Evolutionary conservation across 2,329 filamentous ascomycete genomes (phyloP).

Genomic region (Arachnomyces sp.): DNA sequence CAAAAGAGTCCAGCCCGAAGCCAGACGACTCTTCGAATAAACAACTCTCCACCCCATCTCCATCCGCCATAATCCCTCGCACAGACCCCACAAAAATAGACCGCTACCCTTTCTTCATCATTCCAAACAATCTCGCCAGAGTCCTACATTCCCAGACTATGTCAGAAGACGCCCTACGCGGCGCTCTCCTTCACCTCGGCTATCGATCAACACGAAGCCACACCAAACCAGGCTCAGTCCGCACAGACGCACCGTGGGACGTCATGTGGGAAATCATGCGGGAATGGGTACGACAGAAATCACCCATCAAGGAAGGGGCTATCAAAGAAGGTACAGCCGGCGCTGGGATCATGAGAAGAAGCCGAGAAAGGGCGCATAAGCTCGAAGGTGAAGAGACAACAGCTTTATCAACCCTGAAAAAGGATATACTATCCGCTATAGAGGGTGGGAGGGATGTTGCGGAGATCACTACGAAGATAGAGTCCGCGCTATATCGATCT

Average conservation of each 20-base stretch:
- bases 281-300: conserved; percentile 78
- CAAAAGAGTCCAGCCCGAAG: conserved; percentile 9
- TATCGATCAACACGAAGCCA: conserved; percentile 82
- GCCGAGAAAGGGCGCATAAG: conserved; percentile 24
- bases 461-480: conserved; percentile 36
- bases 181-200: conserved; percentile 71
- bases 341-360: conserved; percentile 56
- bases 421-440: conserved; percentile 28
- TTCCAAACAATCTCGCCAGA: conserved; percentile 65
- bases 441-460: conserved; percentile 27
- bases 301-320: conserved; percentile 65
- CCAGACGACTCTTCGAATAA: conserved; percentile 3
- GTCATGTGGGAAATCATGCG: conserved; percentile 89
- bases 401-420: conserved; percentile 25
- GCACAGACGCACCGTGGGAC: conserved; percentile 86
- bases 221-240: conserved; percentile 80
- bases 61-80: conserved; percentile 35
- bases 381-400: conserved; percentile 26
- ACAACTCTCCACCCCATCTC: conserved; percentile 13
- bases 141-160: conserved; percentile 73
- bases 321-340: conserved; percentile 65
- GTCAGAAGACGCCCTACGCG: conserved; percentile 68
- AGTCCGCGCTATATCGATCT: conserved; percentile 37
- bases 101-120: conserved; percentile 77
- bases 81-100: conserved; percentile 60